Evolutionary conservation across 2,329 filamentous ascomycete species (phyloP), one percentile per base, ranked within the genome.

Genomic region (Pseudogymnoascus sp.): DNA sequence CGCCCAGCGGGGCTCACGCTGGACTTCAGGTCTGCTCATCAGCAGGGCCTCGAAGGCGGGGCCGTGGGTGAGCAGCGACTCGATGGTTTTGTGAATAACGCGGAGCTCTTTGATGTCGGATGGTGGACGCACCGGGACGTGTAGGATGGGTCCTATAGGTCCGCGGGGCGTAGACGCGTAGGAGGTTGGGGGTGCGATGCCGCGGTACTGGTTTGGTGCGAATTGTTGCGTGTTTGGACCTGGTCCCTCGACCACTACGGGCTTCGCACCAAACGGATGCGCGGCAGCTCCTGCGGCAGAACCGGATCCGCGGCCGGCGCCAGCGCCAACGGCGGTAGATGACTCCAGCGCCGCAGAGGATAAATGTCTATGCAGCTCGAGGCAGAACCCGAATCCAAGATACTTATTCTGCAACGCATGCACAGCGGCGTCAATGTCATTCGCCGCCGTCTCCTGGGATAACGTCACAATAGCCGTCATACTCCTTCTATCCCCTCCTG

Each of bases 11-110:
- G 96, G 90, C 65, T 96, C 90, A 42, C 82, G 83, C 72, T 96
- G 91, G 1, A 97, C 89, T 62, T 92, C 86, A 0, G 89, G 85
- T 17, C 90, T 82, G 60, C 88, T 88, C 95, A 97, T 97, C 6
- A 99, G 82, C 1, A 96, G 79, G 4, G 93, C 92, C 75, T 99
- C 95, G 65, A 96, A 96, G 71, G 95, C 91, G 0, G 90, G 86
- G 0, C 93, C 92, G 68, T 95, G 86, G 21, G 86, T 84, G 7
- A 97, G 78, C 0, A 97, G 80, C 2, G 83, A 83, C 71, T 97
- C 93, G 35, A 96, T 82, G 0, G 92, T 89, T 73, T 89, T 93
- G 77, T 97, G 93, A 65, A 97, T 96, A 50, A 96, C 82, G 64
- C 87, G 87, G 0, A 97, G 79, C 65, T 89, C 88, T 67, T 86